Conservation (phyloP, 441 rosid species). For the Corymbia citriodora region DNA sequence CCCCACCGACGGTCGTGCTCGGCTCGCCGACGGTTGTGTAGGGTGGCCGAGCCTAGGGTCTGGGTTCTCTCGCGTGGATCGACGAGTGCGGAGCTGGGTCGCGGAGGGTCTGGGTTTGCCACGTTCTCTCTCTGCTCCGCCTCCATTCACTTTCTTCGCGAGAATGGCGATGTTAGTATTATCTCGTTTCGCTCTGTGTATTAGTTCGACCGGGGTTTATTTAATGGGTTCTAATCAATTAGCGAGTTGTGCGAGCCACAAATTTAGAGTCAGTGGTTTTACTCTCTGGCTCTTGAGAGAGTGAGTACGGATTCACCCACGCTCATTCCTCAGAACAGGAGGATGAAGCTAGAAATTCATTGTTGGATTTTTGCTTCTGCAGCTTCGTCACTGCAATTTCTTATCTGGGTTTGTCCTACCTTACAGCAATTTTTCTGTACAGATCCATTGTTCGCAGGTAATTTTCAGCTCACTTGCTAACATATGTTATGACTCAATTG, state of each 20-base stretch:
- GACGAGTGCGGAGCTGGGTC: not conserved
- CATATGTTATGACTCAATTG: not conserved
- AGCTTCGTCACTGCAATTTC: slow-evolving; percentile 46
- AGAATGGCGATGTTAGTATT: not conserved
- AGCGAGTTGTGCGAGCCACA: not conserved
- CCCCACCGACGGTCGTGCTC: not conserved
- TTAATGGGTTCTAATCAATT: not conserved
- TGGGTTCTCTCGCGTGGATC: not conserved
- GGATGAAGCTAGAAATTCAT: not conserved
- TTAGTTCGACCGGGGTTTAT: not conserved
- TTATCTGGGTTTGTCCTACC: slow-evolving; percentile 66
- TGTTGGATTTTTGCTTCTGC: not conserved
- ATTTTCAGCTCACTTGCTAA: not conserved
- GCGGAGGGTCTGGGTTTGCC: not conserved
- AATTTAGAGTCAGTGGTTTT: not conserved
- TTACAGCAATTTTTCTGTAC: slow-evolving; percentile 57
- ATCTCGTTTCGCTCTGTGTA: not conserved
- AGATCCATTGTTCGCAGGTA: slow-evolving; percentile 33
- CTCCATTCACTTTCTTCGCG: not conserved
- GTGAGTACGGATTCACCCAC: not conserved
- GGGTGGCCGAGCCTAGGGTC: not conserved
- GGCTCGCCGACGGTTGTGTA: not conserved
- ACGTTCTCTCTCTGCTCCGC: not conserved
- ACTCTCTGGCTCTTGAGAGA: not conserved
- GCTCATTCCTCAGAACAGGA: not conserved